Base-by-base conservation (phyloP, 345 rosid species). In the Eucalyptus caleyi region DNA sequence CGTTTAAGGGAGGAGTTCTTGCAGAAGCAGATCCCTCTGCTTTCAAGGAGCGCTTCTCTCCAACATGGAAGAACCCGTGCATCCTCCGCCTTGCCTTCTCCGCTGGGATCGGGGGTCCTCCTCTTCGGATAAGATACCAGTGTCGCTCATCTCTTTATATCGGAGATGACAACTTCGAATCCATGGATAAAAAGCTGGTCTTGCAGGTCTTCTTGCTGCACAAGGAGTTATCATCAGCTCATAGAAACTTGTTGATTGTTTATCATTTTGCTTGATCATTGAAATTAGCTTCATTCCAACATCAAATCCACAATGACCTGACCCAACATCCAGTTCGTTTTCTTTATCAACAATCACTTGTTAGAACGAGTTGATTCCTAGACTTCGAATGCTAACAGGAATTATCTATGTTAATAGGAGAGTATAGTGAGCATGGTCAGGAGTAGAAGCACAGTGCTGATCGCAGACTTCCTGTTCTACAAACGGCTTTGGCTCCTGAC, bases 31-130 rank as follows among this genome's bases (percentile, higher is more conserved):
- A 93, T 86, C 42, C 90, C 51, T 94, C 98, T 49, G 96, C 96
- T 91, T 97, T 96, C 90, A 91, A 89, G 82, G 97, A 95, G 8
- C 95, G 97, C 88, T 94, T 95, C 86, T 91, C 99, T 88, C 88
- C 44, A 2, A 50, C 96, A n/a, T 95, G 96, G 96, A 96, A 90
- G 91, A 97, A 96, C 95, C 98, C 97, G 87, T 96, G 93, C 80
- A 94, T 97, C 92, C 97, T 97, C 89, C 96, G 93, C 87, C 98
- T 96, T 49, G 98, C 96, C 93, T 96, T 96, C 93, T 97, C 98
- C 49, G 96, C 97, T 24, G 97, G 98, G 42, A 95, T 97, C 88
- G 97, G 98, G 98, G 26, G 98, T 97, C 87, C 95, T 95, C 60
- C 97, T 96, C 90, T 95, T 96, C 44, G 6, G 77, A 16, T 32